phyloP scores from a whole-genome alignment of 371 early-diverging fungal species.

The Lichtheimia ramosa region DNA sequence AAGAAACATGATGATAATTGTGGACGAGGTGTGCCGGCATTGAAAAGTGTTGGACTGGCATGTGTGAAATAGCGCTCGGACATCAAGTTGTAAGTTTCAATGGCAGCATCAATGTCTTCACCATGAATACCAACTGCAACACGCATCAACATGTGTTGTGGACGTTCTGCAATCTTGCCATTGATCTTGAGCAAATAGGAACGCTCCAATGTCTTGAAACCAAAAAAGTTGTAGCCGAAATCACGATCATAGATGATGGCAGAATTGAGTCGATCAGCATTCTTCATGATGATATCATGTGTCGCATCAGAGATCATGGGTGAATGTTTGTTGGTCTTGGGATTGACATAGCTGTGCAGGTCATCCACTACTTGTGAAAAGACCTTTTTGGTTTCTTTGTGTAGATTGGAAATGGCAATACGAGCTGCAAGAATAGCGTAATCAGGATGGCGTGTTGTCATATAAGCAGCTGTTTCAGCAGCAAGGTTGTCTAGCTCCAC shows the following conservation, averaged over 20 bases:
- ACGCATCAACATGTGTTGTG: constrained; percentile 99
- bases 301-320: constrained; percentile 88
- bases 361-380: constrained; percentile 91
- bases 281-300: constrained; percentile 68
- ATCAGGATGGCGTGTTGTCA: constrained; percentile 98
- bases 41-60: constrained; percentile 99
- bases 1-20: constrained; percentile 98
- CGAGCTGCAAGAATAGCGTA: constrained; percentile 97
- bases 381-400: constrained; percentile 93
- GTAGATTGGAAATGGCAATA: constrained; percentile 96
- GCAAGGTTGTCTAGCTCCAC: constrained; percentile 96
- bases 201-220: constrained; percentile 98
- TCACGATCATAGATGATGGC: constrained; percentile 97
- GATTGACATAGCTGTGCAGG: constrained; percentile 86
- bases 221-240: constrained; percentile 97
- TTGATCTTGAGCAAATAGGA: constrained; percentile 93
- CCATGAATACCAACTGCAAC: constrained; percentile 98
- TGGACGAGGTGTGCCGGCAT: constrained; percentile 95
- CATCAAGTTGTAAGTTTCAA: constrained; percentile 97
- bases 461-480: constrained; percentile 95
- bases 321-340: constrained; percentile 81
- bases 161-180: constrained; percentile 88
- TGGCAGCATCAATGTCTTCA: constrained; percentile 88
- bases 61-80: constrained; percentile 97
- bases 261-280: constrained; percentile 86